Conservation (phyloP, 2,329 filamentous ascomycete species). For the Metarhizium humberi region DNA sequence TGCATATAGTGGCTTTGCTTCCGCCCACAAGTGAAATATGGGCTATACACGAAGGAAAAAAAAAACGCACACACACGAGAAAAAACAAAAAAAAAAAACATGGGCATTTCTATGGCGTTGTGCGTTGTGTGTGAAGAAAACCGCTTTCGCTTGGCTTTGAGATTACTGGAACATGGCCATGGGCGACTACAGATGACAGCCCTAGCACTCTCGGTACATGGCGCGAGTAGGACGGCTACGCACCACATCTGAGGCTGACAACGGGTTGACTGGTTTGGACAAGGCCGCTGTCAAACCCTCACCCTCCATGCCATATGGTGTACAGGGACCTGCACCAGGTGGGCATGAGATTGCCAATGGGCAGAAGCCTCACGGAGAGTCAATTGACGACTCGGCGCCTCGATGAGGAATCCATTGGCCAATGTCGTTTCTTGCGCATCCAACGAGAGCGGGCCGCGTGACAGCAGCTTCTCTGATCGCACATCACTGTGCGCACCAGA, state of each 20-base stretch:
- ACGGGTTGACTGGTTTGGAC: too few species aligned
- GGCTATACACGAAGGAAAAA: too few species aligned
- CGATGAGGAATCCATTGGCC: background rate
- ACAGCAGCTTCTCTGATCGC: background rate
- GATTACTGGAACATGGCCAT: background rate
- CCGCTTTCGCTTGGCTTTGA: background rate
- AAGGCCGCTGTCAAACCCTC: too few species aligned
- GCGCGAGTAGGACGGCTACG: background rate
- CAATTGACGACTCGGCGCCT: background rate
- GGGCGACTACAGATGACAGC: background rate
- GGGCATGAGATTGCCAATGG: background rate
- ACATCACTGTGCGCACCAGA: background rate
- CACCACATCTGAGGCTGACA: too few species aligned
- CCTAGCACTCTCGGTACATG: background rate
- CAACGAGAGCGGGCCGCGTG: slow-evolving; percentile 3
- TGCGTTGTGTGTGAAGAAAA: background rate
- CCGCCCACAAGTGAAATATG: background rate
- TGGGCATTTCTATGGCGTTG: background rate
- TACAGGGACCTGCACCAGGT: background rate
- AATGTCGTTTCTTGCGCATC: background rate
- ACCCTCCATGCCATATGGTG: background rate
- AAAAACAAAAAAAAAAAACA: background rate
- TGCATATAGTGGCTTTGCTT: background rate
- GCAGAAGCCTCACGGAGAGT: background rate
- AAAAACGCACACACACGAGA: too few species aligned